phyloP scores from a whole-genome alignment of 176 grass and related monocot species.

The Phyllostachys edulis region DNA sequence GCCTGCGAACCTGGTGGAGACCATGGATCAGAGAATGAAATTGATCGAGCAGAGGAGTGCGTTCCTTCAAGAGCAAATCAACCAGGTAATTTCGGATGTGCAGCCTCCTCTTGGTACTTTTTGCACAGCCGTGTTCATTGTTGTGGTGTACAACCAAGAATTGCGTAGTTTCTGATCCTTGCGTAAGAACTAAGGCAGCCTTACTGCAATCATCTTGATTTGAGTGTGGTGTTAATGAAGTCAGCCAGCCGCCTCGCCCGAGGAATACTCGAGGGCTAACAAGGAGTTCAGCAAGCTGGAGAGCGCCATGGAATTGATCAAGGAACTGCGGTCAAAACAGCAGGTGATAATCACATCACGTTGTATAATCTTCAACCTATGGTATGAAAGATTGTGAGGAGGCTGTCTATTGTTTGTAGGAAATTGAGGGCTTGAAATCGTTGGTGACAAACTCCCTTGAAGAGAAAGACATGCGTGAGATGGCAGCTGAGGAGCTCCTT shows the following conservation, averaged over 20 bases:
- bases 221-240: slow-evolving; percentile 54
- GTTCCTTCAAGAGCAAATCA: slow-evolving; percentile 69
- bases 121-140: neutral
- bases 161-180: neutral
- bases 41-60: slow-evolving; percentile 65
- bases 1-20: slow-evolving; percentile 59
- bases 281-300: slow-evolving; percentile 69
- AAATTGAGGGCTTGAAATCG: slow-evolving; percentile 67
- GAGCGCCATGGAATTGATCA: slow-evolving; percentile 53
- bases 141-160: neutral
- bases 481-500: slow-evolving; percentile 75
- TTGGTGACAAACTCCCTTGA: slow-evolving; percentile 54
- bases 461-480: slow-evolving; percentile 76
- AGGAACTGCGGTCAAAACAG: slow-evolving; percentile 51
- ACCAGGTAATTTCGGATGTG: slow-evolving; percentile 59
- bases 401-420: slow-evolving; percentile 32
- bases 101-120: neutral
- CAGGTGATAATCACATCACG: slow-evolving; percentile 27
- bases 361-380: neutral
- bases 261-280: slow-evolving; percentile 68
- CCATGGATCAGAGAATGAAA: slow-evolving; percentile 82
- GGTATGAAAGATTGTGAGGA: neutral
- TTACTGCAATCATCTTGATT: slow-evolving; percentile 28
- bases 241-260: slow-evolving; percentile 54
- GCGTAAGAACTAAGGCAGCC: neutral